phyloP scores from a whole-genome alignment of 2,329 filamentous ascomycete species.

The Tolypocladium paradoxum region DNA sequence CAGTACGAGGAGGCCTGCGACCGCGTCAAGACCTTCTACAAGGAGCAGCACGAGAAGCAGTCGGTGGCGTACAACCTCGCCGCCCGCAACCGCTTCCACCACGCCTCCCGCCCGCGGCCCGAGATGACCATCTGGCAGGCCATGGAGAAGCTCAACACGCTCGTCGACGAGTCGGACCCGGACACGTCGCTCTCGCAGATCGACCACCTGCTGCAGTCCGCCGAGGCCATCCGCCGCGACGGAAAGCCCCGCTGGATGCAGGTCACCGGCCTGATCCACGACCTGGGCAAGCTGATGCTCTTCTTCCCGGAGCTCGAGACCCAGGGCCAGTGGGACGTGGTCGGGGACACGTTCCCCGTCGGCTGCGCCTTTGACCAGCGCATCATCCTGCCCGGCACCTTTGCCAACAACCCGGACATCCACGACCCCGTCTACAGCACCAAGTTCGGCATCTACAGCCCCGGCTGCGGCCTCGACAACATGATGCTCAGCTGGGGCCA shows the following conservation, averaged over 20 bases:
- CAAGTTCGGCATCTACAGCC: constrained; percentile 67
- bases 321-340: constrained; percentile 87
- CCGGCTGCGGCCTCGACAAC: constrained; percentile 73
- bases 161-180: constrained; percentile 85
- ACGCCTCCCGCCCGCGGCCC: constrained; percentile 47
- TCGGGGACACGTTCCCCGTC: constrained; percentile 76
- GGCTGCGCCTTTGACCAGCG: constrained; percentile 63
- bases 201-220: constrained; percentile 78
- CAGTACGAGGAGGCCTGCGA: constrained; percentile 77
- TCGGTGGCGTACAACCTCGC: constrained; percentile 77
- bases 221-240: constrained; percentile 80
- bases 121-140: constrained; percentile 85
- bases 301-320: constrained; percentile 56
- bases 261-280: constrained; percentile 66
- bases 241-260: constrained; percentile 78
- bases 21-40: constrained; percentile 80
- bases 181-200: constrained; percentile 83
- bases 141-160: constrained; percentile 83
- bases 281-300: constrained; percentile 70
- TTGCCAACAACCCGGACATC: constrained; percentile 65
- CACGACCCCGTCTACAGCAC: constrained; percentile 62
- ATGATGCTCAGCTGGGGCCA: constrained; percentile 87
- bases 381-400: constrained; percentile 75
- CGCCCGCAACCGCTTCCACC: constrained; percentile 50
- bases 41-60: constrained; percentile 59